Conservation (phyloP, 2,329 filamentous ascomycete genomes). For the Teratosphaeria viscida region DNA sequence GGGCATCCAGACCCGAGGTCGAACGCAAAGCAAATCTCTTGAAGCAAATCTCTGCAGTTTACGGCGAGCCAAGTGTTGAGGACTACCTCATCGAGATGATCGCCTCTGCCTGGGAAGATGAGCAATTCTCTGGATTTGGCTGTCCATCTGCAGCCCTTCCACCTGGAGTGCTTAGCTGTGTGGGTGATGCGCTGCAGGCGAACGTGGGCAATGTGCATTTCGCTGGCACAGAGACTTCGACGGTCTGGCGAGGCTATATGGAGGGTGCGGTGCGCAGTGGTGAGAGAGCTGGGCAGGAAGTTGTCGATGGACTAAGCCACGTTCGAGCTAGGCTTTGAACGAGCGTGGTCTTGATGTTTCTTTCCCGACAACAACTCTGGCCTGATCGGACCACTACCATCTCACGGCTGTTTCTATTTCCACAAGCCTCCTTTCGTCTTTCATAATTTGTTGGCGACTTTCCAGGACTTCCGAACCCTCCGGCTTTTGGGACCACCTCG, state of each 20-base stretch:
- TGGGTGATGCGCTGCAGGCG: slow-evolving; percentile 13
- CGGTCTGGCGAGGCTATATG: slow-evolving; percentile 49
- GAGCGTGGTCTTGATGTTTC: background rate
- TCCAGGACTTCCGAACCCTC: no score
- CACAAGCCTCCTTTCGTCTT: no score
- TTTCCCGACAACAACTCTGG: no score
- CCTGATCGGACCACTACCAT: no score
- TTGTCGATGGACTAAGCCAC: slow-evolving; percentile 20
- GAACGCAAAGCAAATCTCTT: slow-evolving; percentile 25
- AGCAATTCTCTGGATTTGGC: slow-evolving; percentile 17
- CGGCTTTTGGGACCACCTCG: no score
- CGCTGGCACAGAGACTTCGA: slow-evolving; percentile 44
- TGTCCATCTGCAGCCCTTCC: slow-evolving; percentile 19
- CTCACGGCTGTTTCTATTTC: no score
- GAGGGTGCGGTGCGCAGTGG: slow-evolving; percentile 46
- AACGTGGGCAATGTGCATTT: slow-evolving; percentile 38
- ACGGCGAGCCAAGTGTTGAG: slow-evolving; percentile 15
- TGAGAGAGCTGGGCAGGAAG: slow-evolving; percentile 38
- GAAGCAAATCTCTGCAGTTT: slow-evolving; percentile 26
- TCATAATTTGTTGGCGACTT: no score
- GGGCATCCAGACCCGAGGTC: slow-evolving; percentile 21
- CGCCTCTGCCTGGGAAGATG: slow-evolving; percentile 19
- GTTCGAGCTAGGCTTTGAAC: background rate
- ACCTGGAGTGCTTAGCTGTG: slow-evolving; percentile 16
- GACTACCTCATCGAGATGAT: slow-evolving; percentile 24